phyloP scores from a whole-genome alignment of 495 filamentous ascomycete species.

The Penicillium manginii region DNA sequence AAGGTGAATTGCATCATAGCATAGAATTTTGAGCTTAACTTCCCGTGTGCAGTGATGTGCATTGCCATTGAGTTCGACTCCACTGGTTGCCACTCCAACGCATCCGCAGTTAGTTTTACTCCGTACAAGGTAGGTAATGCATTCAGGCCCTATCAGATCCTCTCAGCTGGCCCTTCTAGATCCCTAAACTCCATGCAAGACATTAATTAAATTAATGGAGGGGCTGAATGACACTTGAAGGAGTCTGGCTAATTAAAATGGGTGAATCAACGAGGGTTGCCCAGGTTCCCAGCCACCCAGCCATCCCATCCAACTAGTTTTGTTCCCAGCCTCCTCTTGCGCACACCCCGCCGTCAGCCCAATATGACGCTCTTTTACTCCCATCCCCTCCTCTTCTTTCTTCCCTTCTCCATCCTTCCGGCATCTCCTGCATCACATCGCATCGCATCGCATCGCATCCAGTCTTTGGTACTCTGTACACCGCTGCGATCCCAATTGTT shows the following conservation, averaged over 20 bases:
- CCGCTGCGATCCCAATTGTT: slow-evolving; percentile 15
- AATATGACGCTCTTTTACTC: slow-evolving; percentile 19
- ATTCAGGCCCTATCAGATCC: no score
- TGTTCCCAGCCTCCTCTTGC: slow-evolving; percentile 31
- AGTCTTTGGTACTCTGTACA: slow-evolving; percentile 14
- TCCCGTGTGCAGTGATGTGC: neutral
- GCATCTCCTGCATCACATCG: neutral
- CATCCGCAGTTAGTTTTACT: no score
- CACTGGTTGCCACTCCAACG: slow-evolving; percentile 27
- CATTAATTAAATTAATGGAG: slow-evolving; percentile 23
- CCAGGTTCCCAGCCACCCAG: slow-evolving; percentile 23
- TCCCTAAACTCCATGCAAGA: slow-evolving; percentile 17
- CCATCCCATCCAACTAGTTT: no score
- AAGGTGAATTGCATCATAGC: no score
- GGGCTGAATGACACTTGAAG: neutral
- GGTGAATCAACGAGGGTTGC: slow-evolving; percentile 7
- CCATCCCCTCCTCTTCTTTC: neutral
- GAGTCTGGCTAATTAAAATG: neutral
- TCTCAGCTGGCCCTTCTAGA: no score
- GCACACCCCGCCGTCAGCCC: slow-evolving; percentile 8
- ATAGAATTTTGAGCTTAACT: no score
- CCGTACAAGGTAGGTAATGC: no score
- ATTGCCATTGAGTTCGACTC: slow-evolving; percentile 2
- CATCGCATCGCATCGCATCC: neutral
- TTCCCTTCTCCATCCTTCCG: neutral